Percentiles rank a stretch among this genome's conserved stretches.
Conservation (phyloP, 2,329 filamentous ascomycete species). For the Tolypocladium nubicola region DNA sequence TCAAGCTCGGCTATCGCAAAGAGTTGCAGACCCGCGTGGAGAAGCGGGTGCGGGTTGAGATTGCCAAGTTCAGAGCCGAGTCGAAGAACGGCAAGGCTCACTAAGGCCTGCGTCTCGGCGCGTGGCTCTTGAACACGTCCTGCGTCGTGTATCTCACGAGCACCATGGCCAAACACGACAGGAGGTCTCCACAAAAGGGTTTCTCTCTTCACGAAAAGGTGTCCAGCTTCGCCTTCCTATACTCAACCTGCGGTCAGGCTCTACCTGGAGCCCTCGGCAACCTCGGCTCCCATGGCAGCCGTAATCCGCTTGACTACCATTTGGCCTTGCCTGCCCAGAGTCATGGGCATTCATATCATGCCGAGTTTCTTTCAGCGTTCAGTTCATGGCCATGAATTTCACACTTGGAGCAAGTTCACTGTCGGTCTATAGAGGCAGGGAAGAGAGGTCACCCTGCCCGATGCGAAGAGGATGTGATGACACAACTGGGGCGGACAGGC, state of each 20-base stretch:
- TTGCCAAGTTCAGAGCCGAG: slow-evolving; percentile 59
- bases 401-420: background rate
- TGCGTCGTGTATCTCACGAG: background rate
- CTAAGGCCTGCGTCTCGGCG: slow-evolving; percentile 13
- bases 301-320: background rate
- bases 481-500: background rate
- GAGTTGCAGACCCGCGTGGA: slow-evolving; percentile 77
- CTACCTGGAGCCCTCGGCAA: no score
- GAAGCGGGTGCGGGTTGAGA: slow-evolving; percentile 62
- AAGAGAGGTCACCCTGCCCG: background rate
- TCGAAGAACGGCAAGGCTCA: slow-evolving; percentile 45
- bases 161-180: background rate
- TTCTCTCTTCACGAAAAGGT: background rate
- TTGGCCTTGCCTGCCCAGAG: background rate
- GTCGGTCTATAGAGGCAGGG: background rate
- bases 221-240: background rate
- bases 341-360: no score
- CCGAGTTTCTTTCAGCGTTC: background rate
- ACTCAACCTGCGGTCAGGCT: background rate
- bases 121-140: background rate
- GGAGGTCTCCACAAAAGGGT: background rate
- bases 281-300: background rate
- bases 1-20: slow-evolving; percentile 79
- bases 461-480: background rate
- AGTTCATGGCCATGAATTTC: background rate